Conservation (phyloP, 2,329 filamentous ascomycete species). For the Albifimbria verrucaria region DNA sequence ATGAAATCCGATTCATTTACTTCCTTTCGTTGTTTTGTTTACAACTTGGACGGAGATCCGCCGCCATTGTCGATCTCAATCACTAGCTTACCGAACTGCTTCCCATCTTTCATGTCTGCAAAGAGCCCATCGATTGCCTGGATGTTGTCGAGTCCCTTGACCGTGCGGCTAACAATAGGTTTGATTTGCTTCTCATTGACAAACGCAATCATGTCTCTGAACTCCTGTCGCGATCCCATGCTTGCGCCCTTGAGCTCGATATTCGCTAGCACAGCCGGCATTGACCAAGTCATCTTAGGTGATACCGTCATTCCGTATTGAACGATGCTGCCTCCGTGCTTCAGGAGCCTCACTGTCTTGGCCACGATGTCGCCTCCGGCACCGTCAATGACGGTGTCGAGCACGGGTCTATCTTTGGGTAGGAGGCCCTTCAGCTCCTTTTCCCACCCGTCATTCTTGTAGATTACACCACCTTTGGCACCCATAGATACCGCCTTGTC, state of each 20-base stretch:
- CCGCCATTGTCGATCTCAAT: slow-evolving; percentile 58
- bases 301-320: slow-evolving; percentile 88
- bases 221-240: slow-evolving; percentile 89
- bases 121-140: slow-evolving; percentile 80
- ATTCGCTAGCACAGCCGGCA: slow-evolving; percentile 82
- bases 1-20: background rate
- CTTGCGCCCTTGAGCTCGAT: slow-evolving; percentile 82
- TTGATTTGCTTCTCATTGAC: slow-evolving; percentile 69
- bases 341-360: slow-evolving; percentile 65
- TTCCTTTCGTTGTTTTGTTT: slow-evolving; percentile 9
- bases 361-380: slow-evolving; percentile 82
- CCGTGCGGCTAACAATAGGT: slow-evolving; percentile 73
- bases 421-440: slow-evolving; percentile 65
- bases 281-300: slow-evolving; percentile 83
- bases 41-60: slow-evolving; percentile 37
- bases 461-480: slow-evolving; percentile 77
- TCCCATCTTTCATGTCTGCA: slow-evolving; percentile 80
- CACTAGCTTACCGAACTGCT: slow-evolving; percentile 91
- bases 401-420: slow-evolving; percentile 60
- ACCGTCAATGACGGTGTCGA: slow-evolving; percentile 87
- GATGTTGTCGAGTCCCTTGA: slow-evolving; percentile 71
- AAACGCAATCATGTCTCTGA: slow-evolving; percentile 85
- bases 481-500: slow-evolving; percentile 68
- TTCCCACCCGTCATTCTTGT: slow-evolving; percentile 78
- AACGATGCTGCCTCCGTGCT: slow-evolving; percentile 78